These are phyloP conservation scores for Mortierella sp. DNA, from an alignment of 371 early-diverging fungal genomes.

Conservation along the genomic window DNA sequence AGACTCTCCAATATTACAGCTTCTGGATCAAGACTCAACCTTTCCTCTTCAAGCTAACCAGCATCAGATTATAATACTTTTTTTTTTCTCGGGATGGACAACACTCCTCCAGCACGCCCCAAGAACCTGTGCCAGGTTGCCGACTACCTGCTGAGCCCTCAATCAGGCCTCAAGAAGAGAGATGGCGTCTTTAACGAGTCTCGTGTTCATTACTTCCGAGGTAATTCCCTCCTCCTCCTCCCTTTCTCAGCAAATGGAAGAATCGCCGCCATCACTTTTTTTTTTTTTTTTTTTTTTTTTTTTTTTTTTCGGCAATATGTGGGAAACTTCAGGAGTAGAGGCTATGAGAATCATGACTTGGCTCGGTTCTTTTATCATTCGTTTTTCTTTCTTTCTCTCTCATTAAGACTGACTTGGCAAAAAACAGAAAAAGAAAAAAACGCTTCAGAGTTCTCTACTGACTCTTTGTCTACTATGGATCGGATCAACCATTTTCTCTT, in stretches of 20 bases:
- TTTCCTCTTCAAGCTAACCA: not conserved
- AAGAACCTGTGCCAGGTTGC: slow-evolving; percentile 71
- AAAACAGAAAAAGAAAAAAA: too few relatives aligned
- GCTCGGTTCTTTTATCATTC: too few relatives aligned
- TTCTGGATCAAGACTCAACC: too few relatives aligned
- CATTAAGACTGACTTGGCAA: too few relatives aligned
- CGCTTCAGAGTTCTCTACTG: too few relatives aligned
- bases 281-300: not conserved
- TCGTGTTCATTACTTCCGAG: slow-evolving; percentile 94
- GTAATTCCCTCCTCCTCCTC: slow-evolving; percentile 54
- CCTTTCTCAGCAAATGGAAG: not conserved
- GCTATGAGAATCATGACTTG: too few relatives aligned
- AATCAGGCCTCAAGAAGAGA: slow-evolving; percentile 81
- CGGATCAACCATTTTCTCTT: not conserved
- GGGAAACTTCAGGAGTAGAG: too few relatives aligned
- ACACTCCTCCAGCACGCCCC: slow-evolving; percentile 55
- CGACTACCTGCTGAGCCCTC: slow-evolving; percentile 67
- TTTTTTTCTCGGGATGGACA: slow-evolving; percentile 10
- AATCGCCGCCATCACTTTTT: not conserved
- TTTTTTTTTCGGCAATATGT: too few relatives aligned
- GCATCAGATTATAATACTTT: not conserved
- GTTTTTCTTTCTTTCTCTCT: too few relatives aligned
- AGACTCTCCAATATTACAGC: slow-evolving; percentile 3
- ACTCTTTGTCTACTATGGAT: too few relatives aligned
- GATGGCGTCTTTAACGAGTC: slow-evolving; percentile 92